phyloP scores from a whole-genome alignment of 495 filamentous ascomycete genomes.

The Xylaria telfairii region DNA sequence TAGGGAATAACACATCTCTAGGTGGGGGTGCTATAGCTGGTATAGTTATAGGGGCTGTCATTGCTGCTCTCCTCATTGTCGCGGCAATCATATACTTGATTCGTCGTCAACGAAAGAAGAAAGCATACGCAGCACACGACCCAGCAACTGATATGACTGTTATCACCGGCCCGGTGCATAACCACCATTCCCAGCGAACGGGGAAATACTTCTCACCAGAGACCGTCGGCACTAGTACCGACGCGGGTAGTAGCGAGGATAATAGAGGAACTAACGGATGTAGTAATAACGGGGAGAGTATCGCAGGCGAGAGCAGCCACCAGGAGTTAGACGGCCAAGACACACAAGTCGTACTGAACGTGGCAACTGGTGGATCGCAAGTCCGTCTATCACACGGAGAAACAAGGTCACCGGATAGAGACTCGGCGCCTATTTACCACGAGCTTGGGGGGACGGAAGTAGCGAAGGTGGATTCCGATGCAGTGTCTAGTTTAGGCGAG shows the following conservation, averaged over 20 bases:
- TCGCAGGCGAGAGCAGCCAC: neutral
- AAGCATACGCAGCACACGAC: slow-evolving; percentile 20
- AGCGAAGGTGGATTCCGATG: neutral
- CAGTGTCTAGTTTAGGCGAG: slow-evolving; percentile 1
- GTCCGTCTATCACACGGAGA: slow-evolving; percentile 9
- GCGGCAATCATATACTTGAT: slow-evolving; percentile 31
- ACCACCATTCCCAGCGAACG: slow-evolving; percentile 17
- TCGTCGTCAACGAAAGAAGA: slow-evolving; percentile 37
- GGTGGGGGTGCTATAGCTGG: slow-evolving; percentile 44
- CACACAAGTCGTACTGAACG: slow-evolving; percentile 17
- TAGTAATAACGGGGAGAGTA: slow-evolving; percentile 11
- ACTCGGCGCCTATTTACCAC: slow-evolving; percentile 12
- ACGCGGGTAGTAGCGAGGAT: slow-evolving; percentile 4
- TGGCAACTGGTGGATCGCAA: slow-evolving; percentile 27
- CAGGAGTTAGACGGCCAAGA: slow-evolving; percentile 34
- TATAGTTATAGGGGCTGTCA: slow-evolving; percentile 41
- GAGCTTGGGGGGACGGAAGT: slow-evolving; percentile 29
- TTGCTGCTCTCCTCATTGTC: slow-evolving; percentile 28
- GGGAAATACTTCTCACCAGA: slow-evolving; percentile 32
- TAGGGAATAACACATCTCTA: slow-evolving; percentile 21
- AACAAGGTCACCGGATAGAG: neutral
- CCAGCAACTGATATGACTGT: slow-evolving; percentile 31
- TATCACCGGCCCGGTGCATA: slow-evolving; percentile 35
- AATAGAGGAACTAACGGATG: neutral
- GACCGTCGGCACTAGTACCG: slow-evolving; percentile 21